Percentiles rank a stretch among this genome's conserved stretches.
phyloP scores from a whole-genome alignment of 805 yeast genomes.

The Pichia cephalocereana region DNA sequence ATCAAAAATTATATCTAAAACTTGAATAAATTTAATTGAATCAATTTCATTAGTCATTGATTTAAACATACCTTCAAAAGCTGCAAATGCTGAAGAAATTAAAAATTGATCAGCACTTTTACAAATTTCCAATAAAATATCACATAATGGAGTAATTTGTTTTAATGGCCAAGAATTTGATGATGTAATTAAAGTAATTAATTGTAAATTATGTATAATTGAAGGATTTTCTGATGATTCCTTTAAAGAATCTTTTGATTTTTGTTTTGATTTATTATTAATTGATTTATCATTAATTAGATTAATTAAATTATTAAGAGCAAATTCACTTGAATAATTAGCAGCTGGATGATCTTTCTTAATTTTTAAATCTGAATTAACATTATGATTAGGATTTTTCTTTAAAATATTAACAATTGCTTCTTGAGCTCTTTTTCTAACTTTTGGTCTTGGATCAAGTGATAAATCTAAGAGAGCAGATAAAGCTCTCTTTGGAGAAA shows the following conservation, averaged over 20 bases:
- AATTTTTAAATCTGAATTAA: conserved; percentile 54
- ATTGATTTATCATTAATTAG: conserved; percentile 32
- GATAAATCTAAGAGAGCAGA: conserved; percentile 70
- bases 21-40: conserved; percentile 51
- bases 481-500: conserved; percentile 75
- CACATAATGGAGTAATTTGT: conserved; percentile 65
- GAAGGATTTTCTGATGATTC: conserved; percentile 30
- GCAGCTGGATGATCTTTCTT: conserved; percentile 66
- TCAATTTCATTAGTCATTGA: conserved; percentile 47
- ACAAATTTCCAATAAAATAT: conserved; percentile 62
- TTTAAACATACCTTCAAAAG: conserved; percentile 72
- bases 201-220: conserved; percentile 68
- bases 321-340: conserved; percentile 56
- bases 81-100: conserved; percentile 73
- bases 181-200: conserved; percentile 59
- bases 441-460: conserved; percentile 87
- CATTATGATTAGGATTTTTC: conserved; percentile 29
- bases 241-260: conserved; percentile 33
- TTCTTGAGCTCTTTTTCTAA: conserved; percentile 90
- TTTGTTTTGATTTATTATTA: conserved; percentile 15
- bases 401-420: conserved; percentile 59
- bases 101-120: conserved; percentile 77
- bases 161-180: conserved; percentile 78
- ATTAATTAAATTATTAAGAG: conserved; percentile 45
- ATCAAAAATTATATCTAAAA: conserved; percentile 64